A percentile compares a stretch with the other conserved stretches of the same genome.
Conservation (phyloP, 108 stramenopile genomes). For the Parmales sp. region DNA sequence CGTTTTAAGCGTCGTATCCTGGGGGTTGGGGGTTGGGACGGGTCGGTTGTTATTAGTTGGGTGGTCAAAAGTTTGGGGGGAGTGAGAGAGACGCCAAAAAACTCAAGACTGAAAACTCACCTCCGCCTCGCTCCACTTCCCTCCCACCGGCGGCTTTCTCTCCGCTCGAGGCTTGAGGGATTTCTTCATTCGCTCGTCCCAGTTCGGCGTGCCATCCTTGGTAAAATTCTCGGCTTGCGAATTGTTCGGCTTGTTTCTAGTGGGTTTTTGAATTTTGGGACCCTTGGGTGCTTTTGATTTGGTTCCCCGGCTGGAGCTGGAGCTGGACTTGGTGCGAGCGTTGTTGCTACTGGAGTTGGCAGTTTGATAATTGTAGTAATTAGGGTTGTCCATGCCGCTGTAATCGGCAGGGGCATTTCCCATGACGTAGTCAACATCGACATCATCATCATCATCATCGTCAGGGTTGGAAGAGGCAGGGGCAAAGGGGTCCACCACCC, state of each 20-base stretch:
- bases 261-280: neutral
- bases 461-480: no score
- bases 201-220: no score
- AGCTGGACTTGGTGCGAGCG: neutral
- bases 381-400: neutral
- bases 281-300: neutral
- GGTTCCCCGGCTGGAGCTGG: neutral
- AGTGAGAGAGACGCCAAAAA: no score
- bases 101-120: no score
- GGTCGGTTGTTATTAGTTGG: no score
- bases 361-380: neutral
- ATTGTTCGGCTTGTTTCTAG: neutral
- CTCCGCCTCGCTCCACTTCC: neutral
- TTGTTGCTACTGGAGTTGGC: neutral
- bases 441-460: no score
- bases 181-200: neutral
- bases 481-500: no score
- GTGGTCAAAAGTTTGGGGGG: no score
- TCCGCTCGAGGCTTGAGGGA: slow-evolving; percentile 1
- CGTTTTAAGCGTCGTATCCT: slow-evolving; percentile 34
- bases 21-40: neutral
- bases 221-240: neutral
- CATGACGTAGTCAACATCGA: no score
- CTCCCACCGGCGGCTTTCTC: neutral
- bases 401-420: no score